Evolutionary conservation across 2,329 filamentous ascomycete species (phyloP).

Genomic region (Xenosphaeropsis pyriputrescens): DNA sequence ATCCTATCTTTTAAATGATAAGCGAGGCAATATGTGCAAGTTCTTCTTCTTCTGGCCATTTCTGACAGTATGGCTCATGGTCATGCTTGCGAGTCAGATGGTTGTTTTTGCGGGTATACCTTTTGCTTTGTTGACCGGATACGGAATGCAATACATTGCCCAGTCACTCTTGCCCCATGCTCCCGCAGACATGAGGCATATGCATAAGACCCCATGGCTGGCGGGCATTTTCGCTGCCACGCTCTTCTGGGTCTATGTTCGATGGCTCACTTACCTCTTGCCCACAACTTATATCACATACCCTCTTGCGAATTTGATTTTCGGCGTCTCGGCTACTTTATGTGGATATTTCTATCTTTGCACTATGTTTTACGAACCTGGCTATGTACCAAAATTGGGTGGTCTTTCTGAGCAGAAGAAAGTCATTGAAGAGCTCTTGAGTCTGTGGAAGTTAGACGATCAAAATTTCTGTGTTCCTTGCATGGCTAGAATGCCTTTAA

Average conservation of each 20-base stretch:
- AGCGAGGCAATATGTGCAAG: slow-evolving; percentile 61
- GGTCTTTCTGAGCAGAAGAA: slow-evolving; percentile 83
- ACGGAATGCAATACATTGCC: slow-evolving; percentile 61
- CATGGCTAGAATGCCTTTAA: slow-evolving; percentile 83
- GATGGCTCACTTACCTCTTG: slow-evolving; percentile 62
- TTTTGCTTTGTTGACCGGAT: slow-evolving; percentile 48
- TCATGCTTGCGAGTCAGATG: slow-evolving; percentile 60
- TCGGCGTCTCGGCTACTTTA: slow-evolving; percentile 46
- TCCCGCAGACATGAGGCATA: slow-evolving; percentile 73
- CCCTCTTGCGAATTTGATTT: slow-evolving; percentile 66
- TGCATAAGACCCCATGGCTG: slow-evolving; percentile 91
- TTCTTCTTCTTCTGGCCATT: slow-evolving; percentile 90
- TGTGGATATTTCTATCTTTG: slow-evolving; percentile 78
- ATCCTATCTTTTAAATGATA: slow-evolving; percentile 60
- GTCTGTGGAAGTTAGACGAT: slow-evolving; percentile 82
- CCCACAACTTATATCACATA: slow-evolving; percentile 50
- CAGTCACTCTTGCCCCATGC: slow-evolving; percentile 69
- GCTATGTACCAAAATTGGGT: slow-evolving; percentile 80
- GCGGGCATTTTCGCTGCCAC: slow-evolving; percentile 86
- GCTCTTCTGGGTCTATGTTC: slow-evolving; percentile 64
- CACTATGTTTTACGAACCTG: slow-evolving; percentile 79
- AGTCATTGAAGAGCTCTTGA: slow-evolving; percentile 75
- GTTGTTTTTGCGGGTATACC: slow-evolving; percentile 67
- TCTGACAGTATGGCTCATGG: slow-evolving; percentile 52
- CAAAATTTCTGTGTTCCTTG: slow-evolving; percentile 86